Conservation (phyloP, 2,329 filamentous ascomycete genomes). For the Scleromitrula shiraiana region DNA sequence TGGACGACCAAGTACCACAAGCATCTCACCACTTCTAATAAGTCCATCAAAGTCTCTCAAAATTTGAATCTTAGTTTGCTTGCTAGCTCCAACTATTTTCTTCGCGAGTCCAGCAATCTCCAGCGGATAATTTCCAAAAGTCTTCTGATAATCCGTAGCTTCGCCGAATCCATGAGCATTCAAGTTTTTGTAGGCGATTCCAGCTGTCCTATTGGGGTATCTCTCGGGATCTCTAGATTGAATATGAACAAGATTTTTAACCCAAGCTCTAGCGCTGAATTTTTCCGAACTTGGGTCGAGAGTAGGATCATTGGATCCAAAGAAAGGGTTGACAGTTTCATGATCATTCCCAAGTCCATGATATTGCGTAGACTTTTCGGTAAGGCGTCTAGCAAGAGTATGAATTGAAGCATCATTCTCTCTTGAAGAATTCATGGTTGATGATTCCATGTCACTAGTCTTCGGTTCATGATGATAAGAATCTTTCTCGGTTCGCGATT, state of each 20-base stretch:
- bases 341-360: not conserved
- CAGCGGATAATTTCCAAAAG: slow-evolving; percentile 53
- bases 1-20: slow-evolving; percentile 61
- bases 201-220: slow-evolving; percentile 13
- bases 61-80: slow-evolving; percentile 47
- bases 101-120: slow-evolving; percentile 38
- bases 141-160: slow-evolving; percentile 42
- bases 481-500: not conserved
- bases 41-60: slow-evolving; percentile 57
- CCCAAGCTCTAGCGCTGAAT: slow-evolving; percentile 51
- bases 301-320: slow-evolving; percentile 39
- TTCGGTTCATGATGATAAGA: not conserved
- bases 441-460: slow-evolving; percentile 2
- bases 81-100: slow-evolving; percentile 42
- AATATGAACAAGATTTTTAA: slow-evolving; percentile 45
- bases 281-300: slow-evolving; percentile 45
- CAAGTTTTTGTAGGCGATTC: slow-evolving; percentile 11
- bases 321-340: slow-evolving; percentile 42
- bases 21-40: slow-evolving; percentile 55
- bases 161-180: slow-evolving; percentile 13
- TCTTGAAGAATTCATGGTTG: not conserved
- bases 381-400: slow-evolving; percentile 5
- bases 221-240: slow-evolving; percentile 42
- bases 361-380: not conserved
- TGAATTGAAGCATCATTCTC: slow-evolving; percentile 3